Base-by-base conservation (phyloP, 106 monocot species). In the Posidonia australis region DNA sequence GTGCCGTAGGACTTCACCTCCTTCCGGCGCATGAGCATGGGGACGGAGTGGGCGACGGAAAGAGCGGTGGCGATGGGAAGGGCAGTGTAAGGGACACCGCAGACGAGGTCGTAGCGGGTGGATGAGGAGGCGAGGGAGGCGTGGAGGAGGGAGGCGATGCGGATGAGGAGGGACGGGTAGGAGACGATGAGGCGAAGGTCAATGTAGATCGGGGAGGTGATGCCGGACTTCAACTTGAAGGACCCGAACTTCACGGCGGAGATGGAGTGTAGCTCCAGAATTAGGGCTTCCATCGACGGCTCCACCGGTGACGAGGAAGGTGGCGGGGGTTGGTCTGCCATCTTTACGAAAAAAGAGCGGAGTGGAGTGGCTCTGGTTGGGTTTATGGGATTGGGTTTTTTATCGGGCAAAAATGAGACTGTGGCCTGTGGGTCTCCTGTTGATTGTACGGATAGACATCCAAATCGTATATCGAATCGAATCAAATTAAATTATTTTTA, bases 21-120 rank as follows among this genome's bases (percentile, higher is more conserved):
- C 74, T 96, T 96, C 52, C 96, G 86, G 76, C 90, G 90, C 82
- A 96, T 87, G 57, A 96, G 58, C 96, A 96, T 96, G 64, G 96
- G 96, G 59, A 90, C 43, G 48, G 74, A 69, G 47, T 67, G 70
- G 74, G 41, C 23, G 67, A 81, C 60, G 64, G 94, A 96, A 70
- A 96, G 61, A 69, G 72, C 82, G 61, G 94, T 75, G 70, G 94
- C 94, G 74, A 96, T 82, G 51, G 96, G 96, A 5, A 96, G 82
- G 29, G 90, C 96, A 45, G 96, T 90, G 80, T 96, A 96, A 0
- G 96, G 94, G 22, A 90, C 90, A 55, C 96, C 96, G 75, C 96
- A 96, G 61, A 96, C 74, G 70, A 96, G 74, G 46, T 84, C 81
- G 84, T 78, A 90, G 60, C 77, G 27, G 11, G 83, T 66, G 60